A percentile compares a stretch with the other conserved stretches of the same genome.
These are phyloP conservation scores for Kentomonas sorsogonicus DNA, from an alignment of 208 protist species.

Conservation along the genomic window DNA sequence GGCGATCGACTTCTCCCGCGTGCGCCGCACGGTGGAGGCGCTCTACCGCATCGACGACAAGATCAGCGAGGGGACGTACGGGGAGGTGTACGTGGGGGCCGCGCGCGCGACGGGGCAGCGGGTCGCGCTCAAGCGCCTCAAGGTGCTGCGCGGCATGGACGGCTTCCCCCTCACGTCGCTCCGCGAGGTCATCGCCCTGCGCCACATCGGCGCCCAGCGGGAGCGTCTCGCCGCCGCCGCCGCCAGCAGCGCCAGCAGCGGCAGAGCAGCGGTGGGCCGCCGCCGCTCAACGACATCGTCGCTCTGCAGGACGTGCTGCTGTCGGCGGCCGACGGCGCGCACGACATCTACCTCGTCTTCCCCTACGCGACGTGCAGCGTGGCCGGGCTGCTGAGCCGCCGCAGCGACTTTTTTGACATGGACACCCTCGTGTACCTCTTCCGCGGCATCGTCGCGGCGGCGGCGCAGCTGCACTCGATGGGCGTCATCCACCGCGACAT, in stretches of 20 bases:
- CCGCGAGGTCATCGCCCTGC: conserved; percentile 78
- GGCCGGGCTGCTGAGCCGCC: conserved; percentile 52
- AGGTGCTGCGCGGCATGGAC: conserved; percentile 70
- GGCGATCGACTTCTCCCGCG: conserved; percentile 33
- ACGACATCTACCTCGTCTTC: conserved; percentile 81
- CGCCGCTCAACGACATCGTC: conserved; percentile 59
- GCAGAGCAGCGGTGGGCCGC: neutral
- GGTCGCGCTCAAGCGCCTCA: conserved; percentile 85
- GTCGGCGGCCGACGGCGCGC: conserved; percentile 29
- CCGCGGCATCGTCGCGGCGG: conserved; percentile 47
- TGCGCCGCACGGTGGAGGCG: conserved; percentile 46
- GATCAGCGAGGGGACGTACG: conserved; percentile 96
- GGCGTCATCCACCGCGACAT: conserved; percentile 90
- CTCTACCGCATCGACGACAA: conserved; percentile 74
- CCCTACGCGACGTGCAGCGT: conserved; percentile 65
- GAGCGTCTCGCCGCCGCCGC: conserved; percentile 24
- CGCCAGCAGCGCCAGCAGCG: conserved; percentile 8
- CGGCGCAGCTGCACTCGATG: conserved; percentile 74
- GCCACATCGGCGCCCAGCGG: conserved; percentile 63
- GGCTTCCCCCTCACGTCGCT: conserved; percentile 86
- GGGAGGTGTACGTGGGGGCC: conserved; percentile 89
- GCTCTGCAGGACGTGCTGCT: conserved; percentile 74
- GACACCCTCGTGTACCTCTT: conserved; percentile 60
- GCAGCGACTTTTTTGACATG: conserved; percentile 70
- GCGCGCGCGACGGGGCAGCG: conserved; percentile 33